Evolutionary conservation across 106 monocot species (phyloP).

Genomic region (Dioscorea alata): DNA sequence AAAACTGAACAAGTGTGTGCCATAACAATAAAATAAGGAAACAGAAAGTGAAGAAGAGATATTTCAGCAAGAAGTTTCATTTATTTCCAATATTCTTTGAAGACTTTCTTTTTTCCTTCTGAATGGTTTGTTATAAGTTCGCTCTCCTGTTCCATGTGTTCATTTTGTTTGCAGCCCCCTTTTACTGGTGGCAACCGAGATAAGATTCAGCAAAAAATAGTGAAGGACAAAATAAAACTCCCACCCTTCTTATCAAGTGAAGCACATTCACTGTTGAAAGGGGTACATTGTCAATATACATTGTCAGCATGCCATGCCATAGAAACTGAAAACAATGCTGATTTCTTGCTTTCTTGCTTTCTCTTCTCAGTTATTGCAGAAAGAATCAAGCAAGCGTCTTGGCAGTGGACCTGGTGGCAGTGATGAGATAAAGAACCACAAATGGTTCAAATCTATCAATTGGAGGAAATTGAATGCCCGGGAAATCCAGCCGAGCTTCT

Average conservation of each 20-base stretch:
- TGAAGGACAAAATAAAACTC: slow-evolving; percentile 90
- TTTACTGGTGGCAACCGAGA: slow-evolving; percentile 64
- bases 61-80: too few relatives aligned
- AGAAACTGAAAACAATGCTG: too few relatives aligned
- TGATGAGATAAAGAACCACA: slow-evolving; percentile 89
- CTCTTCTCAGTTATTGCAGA: slow-evolving; percentile 69
- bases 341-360: not conserved
- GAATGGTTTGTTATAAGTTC: not conserved
- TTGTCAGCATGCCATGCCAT: too few relatives aligned
- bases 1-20: too few relatives aligned
- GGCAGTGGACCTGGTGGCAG: slow-evolving; percentile 62
- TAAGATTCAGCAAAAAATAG: slow-evolving; percentile 89
- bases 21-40: too few relatives aligned
- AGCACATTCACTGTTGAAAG: slow-evolving; percentile 88
- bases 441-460: slow-evolving; percentile 87
- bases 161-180: slow-evolving; percentile 58
- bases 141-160: not conserved
- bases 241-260: slow-evolving; percentile 77
- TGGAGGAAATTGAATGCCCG: slow-evolving; percentile 81
- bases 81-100: too few relatives aligned
- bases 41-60: too few relatives aligned
- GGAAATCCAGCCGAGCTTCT: slow-evolving; percentile 77
- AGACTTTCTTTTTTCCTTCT: too few relatives aligned
- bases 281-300: slow-evolving; percentile 29
- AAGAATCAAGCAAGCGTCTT: slow-evolving; percentile 74